Conservation (phyloP, 352 stramenopile species). For the Phytophthora quininea region DNA sequence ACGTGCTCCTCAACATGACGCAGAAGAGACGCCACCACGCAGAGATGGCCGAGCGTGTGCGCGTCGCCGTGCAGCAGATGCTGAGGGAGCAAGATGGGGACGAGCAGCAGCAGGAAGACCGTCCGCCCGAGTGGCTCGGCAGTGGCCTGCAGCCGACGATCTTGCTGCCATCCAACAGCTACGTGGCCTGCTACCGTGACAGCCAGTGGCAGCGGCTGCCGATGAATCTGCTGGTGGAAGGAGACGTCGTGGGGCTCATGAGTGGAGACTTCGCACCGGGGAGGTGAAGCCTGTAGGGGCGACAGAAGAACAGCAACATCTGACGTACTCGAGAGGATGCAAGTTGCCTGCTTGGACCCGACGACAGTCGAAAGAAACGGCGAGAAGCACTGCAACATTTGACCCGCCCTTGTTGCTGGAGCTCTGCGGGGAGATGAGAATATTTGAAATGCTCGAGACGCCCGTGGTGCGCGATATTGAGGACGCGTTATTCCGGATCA, state of each 20-base stretch:
- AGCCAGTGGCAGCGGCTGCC: slow-evolving; percentile 80
- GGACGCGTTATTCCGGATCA: slow-evolving; percentile 79
- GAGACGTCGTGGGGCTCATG: slow-evolving; percentile 83
- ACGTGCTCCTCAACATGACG: slow-evolving; percentile 65
- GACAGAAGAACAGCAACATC: slow-evolving; percentile 23
- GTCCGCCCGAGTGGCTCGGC: slow-evolving; percentile 30
- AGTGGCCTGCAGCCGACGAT: slow-evolving; percentile 40
- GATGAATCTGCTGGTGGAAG: slow-evolving; percentile 85
- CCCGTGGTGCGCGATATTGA: slow-evolving; percentile 81
- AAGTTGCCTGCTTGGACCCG: slow-evolving; percentile 68
- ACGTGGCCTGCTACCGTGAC: slow-evolving; percentile 82
- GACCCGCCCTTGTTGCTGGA: slow-evolving; percentile 72
- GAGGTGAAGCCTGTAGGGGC: slow-evolving; percentile 50
- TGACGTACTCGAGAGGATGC: slow-evolving; percentile 53
- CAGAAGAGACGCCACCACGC: slow-evolving; percentile 77
- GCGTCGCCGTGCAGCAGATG: slow-evolving; percentile 71
- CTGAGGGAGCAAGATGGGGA: slow-evolving; percentile 18
- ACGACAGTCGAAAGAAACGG: slow-evolving; percentile 50
- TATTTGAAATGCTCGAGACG: slow-evolving; percentile 89
- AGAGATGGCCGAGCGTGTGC: slow-evolving; percentile 80
- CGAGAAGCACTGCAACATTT: slow-evolving; percentile 79
- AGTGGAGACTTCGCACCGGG: slow-evolving; percentile 79
- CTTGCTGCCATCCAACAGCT: slow-evolving; percentile 78
- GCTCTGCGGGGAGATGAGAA: slow-evolving; percentile 85
- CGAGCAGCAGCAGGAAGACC: slow-evolving; percentile 11